Percentiles rank a stretch among this genome's conserved stretches.
These are phyloP conservation scores for Pyrenula massariospora DNA, from an alignment of 495 filamentous ascomycete genomes.

Conservation along the genomic window DNA sequence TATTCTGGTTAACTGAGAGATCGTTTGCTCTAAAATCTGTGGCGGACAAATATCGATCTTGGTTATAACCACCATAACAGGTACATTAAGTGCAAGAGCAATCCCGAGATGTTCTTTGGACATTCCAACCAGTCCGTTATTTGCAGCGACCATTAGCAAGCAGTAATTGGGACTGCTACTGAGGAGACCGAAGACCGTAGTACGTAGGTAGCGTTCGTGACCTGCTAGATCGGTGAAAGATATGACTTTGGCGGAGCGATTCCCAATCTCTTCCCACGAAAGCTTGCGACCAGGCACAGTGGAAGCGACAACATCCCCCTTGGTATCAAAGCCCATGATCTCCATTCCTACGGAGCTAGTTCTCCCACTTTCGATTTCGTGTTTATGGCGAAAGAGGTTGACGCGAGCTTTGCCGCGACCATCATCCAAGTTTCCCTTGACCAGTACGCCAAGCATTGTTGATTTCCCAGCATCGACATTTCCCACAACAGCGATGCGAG, in stretches of 20 bases:
- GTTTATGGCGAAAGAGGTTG: conserved; percentile 95
- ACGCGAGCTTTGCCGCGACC: conserved; percentile 88
- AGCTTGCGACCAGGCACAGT: conserved; percentile 75
- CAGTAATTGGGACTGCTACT: conserved; percentile 97
- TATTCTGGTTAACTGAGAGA: conserved; percentile 83
- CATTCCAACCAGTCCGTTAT: conserved; percentile 96
- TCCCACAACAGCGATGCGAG: conserved; percentile 92
- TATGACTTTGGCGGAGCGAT: conserved; percentile 89
- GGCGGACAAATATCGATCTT: conserved; percentile 99
- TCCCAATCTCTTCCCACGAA: conserved; percentile 97
- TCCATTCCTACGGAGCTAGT: conserved; percentile 97
- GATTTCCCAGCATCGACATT: conserved; percentile 97
- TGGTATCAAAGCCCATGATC: conserved; percentile 94
- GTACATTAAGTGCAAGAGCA: conserved; percentile 87
- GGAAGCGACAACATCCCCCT: conserved; percentile 72
- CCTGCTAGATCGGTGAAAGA: conserved; percentile 92
- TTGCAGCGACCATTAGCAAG: conserved; percentile 94
- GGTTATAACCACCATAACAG: conserved; percentile 95
- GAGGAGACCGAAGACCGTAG: conserved; percentile 89
- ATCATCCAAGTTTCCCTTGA: conserved; percentile 92
- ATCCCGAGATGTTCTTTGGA: conserved; percentile 96
- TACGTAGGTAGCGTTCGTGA: conserved; percentile 90
- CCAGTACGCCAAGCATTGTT: conserved; percentile 91
- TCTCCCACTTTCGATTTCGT: conserved; percentile 89
- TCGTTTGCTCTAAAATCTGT: conserved; percentile 86